Evolutionary conservation across 805 yeast species (phyloP).

Genomic region (Ogataea glucozyma): DNA sequence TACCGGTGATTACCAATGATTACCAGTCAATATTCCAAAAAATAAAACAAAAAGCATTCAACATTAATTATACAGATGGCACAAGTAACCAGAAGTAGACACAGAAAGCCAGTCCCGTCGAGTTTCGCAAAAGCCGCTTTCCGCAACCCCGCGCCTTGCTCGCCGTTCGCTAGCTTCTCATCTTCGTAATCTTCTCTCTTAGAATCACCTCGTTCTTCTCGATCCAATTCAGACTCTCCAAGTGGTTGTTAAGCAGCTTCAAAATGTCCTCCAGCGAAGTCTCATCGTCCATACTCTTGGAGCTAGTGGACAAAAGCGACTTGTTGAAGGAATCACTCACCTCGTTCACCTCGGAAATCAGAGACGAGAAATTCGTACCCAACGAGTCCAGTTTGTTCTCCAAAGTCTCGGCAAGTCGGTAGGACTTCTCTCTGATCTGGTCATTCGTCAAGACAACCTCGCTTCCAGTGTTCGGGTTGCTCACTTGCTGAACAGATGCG

Average conservation of each 20-base stretch:
- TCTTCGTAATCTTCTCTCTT: conserved; percentile 58
- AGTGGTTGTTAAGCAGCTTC: conserved; percentile 79
- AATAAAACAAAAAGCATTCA: no score
- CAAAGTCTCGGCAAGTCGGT: conserved; percentile 79
- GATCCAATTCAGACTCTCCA: conserved; percentile 86
- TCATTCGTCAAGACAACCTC: conserved; percentile 58
- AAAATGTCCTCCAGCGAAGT: conserved; percentile 66
- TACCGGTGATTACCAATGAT: no score
- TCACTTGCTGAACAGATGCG: conserved; percentile 34
- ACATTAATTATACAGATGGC: not conserved
- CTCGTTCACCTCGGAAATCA: conserved; percentile 79
- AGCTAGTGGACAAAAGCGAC: conserved; percentile 41
- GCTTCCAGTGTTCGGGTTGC: conserved; percentile 15
- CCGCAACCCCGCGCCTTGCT: no score
- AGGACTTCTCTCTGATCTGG: conserved; percentile 86
- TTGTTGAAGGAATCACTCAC: conserved; percentile 80
- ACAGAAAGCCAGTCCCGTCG: no score
- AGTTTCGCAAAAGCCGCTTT: no score
- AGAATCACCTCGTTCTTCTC: conserved; percentile 71
- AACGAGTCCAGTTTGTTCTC: conserved; percentile 78
- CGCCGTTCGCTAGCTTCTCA: conserved; percentile 11
- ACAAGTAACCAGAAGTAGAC: conserved; percentile 1
- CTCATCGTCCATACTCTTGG: conserved; percentile 29
- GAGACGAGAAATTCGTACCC: conserved; percentile 71
- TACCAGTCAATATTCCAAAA: no score